Evolutionary conservation across 2,329 filamentous ascomycete species (phyloP).

Genomic region (Aspergillus aculeatus): DNA sequence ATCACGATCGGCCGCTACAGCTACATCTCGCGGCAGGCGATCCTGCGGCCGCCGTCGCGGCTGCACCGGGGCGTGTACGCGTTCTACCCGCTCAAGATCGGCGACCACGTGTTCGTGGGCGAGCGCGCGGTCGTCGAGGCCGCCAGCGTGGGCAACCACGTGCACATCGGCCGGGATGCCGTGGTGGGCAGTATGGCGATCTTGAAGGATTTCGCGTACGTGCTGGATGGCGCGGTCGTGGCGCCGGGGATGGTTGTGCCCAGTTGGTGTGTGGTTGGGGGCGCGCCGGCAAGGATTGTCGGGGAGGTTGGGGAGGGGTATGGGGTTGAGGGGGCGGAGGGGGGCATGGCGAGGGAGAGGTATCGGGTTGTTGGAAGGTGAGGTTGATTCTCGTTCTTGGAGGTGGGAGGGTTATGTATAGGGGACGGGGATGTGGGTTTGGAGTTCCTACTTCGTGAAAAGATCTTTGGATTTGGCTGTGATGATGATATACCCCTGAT

Average conservation of each 20-base stretch:
- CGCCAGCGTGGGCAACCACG: slow-evolving; percentile 78
- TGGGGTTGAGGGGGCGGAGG: slow-evolving; percentile 47
- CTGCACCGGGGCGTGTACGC: slow-evolving; percentile 66
- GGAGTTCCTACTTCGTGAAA: not conserved
- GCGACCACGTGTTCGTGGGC: slow-evolving; percentile 91
- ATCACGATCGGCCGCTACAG: slow-evolving; percentile 91
- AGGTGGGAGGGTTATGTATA: not conserved
- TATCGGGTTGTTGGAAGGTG: slow-evolving; percentile 41
- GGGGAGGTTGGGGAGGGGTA: slow-evolving; percentile 65
- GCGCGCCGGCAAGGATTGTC: slow-evolving; percentile 73
- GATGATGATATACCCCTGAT: slow-evolving; percentile 5
- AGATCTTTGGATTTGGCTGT: no score
- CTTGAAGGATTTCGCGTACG: slow-evolving; percentile 87
- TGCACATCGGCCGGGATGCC: slow-evolving; percentile 75
- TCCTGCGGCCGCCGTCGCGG: slow-evolving; percentile 79
- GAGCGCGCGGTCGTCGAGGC: slow-evolving; percentile 74
- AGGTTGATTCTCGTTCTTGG: not conserved
- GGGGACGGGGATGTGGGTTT: slow-evolving; percentile 6
- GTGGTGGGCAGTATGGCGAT: slow-evolving; percentile 84
- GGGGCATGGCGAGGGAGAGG: slow-evolving; percentile 44
- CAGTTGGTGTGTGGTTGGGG: slow-evolving; percentile 87
- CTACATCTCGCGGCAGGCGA: slow-evolving; percentile 75
- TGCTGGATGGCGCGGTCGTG: slow-evolving; percentile 80
- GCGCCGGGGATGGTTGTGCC: slow-evolving; percentile 88
- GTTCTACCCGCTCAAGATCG: slow-evolving; percentile 84